A percentile compares a stretch with the other conserved stretches of the same genome.
These are phyloP conservation scores for Leccinum sublutescens DNA, from an alignment of 768 basidiomycete species.

Conservation along the genomic window DNA sequence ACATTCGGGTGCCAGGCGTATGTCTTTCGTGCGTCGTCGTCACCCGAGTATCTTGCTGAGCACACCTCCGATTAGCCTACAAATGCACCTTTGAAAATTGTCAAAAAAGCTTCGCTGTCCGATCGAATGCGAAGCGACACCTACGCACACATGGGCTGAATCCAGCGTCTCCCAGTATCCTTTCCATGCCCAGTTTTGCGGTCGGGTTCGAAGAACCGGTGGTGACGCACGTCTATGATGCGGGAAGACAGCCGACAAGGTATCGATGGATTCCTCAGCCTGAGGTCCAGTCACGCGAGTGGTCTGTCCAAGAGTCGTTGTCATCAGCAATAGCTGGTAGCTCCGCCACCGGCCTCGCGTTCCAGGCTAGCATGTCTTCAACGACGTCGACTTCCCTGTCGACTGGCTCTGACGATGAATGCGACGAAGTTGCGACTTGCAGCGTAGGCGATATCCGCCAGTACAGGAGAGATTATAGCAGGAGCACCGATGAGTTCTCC, in stretches of 20 bases:
- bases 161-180: slow-evolving; percentile 20
- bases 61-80: slow-evolving; percentile 14
- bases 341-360: slow-evolving; percentile 31
- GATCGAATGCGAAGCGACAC: slow-evolving; percentile 80
- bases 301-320: slow-evolving; percentile 20
- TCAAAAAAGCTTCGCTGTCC: slow-evolving; percentile 67
- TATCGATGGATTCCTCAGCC: slow-evolving; percentile 43
- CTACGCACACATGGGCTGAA: slow-evolving; percentile 69
- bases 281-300: slow-evolving; percentile 36
- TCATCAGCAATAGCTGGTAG: slow-evolving; percentile 13
- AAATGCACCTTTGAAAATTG: slow-evolving; percentile 61
- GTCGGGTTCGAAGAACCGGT: slow-evolving; percentile 47
- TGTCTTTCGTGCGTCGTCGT: slow-evolving; percentile 15
- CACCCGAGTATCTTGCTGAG: slow-evolving; percentile 8
- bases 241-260: slow-evolving; percentile 35
- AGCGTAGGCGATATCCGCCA: slow-evolving; percentile 27
- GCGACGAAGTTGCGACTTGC: slow-evolving; percentile 37
- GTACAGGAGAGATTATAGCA: slow-evolving; percentile 28
- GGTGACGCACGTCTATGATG: slow-evolving; percentile 42
- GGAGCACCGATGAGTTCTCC: slow-evolving; percentile 12
- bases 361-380: slow-evolving; percentile 38
- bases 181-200: slow-evolving; percentile 30
- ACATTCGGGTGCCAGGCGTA: slow-evolving; percentile 51
- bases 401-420: slow-evolving; percentile 30
- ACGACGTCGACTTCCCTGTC: slow-evolving; percentile 35